Conservation (phyloP, 495 filamentous ascomycete genomes). For the Ascodesmis nigricans region DNA sequence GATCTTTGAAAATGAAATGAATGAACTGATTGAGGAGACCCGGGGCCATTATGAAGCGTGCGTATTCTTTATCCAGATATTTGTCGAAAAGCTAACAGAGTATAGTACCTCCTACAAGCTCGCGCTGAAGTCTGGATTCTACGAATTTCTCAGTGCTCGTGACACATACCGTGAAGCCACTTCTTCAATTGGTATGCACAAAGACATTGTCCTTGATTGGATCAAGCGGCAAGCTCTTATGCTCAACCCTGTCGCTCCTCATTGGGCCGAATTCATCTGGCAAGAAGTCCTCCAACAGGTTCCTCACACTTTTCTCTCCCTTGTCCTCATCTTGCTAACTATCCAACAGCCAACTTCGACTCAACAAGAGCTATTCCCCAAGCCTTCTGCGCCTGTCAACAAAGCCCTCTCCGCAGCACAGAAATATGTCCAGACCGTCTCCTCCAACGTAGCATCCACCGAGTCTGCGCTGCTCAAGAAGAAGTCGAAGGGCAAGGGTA, state of each 20-base stretch:
- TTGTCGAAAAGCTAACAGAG: not conserved
- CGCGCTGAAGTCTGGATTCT: constrained; percentile 72
- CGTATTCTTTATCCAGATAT: constrained; percentile 13
- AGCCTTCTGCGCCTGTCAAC: constrained; percentile 36
- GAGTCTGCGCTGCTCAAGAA: constrained; percentile 63
- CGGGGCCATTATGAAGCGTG: constrained; percentile 50
- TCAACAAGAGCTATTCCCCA: constrained; percentile 59
- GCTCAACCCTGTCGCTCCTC: constrained; percentile 60
- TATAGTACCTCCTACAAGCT: constrained; percentile 56
- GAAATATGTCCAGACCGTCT: constrained; percentile 55
- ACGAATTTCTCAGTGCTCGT: constrained; percentile 67
- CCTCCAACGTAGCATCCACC: constrained; percentile 62
- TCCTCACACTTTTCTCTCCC: not conserved
- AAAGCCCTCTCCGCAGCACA: constrained; percentile 47
- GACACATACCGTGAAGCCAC: constrained; percentile 76
- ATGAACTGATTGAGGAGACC: constrained; percentile 54
- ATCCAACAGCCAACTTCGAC: constrained; percentile 34
- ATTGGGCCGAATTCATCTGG: constrained; percentile 92
- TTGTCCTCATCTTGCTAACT: constrained; percentile 1
- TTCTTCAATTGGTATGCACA: constrained; percentile 62
- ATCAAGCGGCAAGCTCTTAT: constrained; percentile 71
- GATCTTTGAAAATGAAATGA: constrained; percentile 86
- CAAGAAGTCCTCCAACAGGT: constrained; percentile 63
- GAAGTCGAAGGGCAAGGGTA: constrained; percentile 69
- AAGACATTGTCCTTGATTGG: constrained; percentile 50